Evolutionary conservation across 192 early-diverging fungal genomes (phyloP).

Genomic region (Anaeromyces robustus): DNA sequence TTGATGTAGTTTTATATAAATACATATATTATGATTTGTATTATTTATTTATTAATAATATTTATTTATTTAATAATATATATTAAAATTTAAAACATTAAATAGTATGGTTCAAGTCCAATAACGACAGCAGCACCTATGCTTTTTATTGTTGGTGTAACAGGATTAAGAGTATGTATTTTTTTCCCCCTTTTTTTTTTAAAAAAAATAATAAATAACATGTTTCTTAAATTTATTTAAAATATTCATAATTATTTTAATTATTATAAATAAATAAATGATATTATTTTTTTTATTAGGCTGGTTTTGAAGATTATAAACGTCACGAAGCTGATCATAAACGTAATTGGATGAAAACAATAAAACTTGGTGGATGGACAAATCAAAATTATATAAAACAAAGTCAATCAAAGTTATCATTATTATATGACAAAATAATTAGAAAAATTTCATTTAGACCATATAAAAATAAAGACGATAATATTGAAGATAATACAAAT

Average conservation of each 20-base stretch:
- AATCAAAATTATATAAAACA: background rate
- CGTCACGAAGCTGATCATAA: background rate
- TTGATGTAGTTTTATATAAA: too few relatives aligned
- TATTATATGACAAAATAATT: background rate
- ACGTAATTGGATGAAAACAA: background rate
- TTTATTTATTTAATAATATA: too few relatives aligned
- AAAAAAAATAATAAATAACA: too few relatives aligned
- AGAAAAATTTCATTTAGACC: background rate
- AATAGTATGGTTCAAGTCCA: background rate
- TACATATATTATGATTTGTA: too few relatives aligned
- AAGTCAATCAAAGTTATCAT: background rate
- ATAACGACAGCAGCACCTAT: conserved; percentile 4
- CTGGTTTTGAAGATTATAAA: background rate
- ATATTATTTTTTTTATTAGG: background rate
- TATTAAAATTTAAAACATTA: background rate
- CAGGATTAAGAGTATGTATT: background rate
- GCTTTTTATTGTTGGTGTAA: conserved; percentile 1
- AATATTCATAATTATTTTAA: too few relatives aligned
- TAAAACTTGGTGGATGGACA: background rate
- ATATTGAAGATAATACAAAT: background rate
- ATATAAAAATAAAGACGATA: background rate
- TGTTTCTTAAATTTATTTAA: too few relatives aligned
- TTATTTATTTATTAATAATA: too few relatives aligned
- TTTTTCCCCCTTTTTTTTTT: too few relatives aligned
- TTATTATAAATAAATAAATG: too few relatives aligned